These are phyloP conservation scores for Picea glauca DNA, from an alignment of 75 land plant genomes.

Conservation along the genomic window DNA sequence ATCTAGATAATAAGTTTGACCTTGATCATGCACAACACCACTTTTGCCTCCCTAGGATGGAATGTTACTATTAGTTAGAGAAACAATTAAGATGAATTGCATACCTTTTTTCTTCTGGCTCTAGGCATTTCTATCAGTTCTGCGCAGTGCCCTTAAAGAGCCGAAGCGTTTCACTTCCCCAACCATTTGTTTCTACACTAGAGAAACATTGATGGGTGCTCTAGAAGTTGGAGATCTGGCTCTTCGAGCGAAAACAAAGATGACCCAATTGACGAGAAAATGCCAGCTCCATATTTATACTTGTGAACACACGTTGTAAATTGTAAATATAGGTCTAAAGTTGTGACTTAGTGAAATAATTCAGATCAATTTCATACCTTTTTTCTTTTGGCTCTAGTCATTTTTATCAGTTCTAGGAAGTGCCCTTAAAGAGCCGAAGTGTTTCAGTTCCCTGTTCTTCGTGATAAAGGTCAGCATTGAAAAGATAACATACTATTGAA, in stretches of 20 bases:
- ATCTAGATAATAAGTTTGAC: too few relatives aligned
- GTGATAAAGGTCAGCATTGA: too few relatives aligned
- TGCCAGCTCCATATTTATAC: neutral
- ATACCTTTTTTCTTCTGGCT: conserved; percentile 15
- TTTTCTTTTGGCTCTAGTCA: neutral
- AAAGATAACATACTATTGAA: too few relatives aligned
- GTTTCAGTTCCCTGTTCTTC: conserved; percentile 2
- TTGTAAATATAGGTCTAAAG: too few relatives aligned
- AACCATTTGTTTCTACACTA: conserved; percentile 19
- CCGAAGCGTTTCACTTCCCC: conserved; percentile 20
- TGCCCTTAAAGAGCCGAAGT: conserved; percentile 23
- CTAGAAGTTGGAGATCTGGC: too few relatives aligned
- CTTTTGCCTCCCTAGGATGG: too few relatives aligned
- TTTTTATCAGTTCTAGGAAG: conserved; percentile 24
- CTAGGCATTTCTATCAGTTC: conserved; percentile 20
- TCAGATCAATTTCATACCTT: conserved; percentile 15
- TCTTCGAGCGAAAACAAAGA: too few relatives aligned
- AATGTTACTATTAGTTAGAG: too few relatives aligned
- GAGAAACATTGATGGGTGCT: too few relatives aligned
- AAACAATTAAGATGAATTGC: neutral
- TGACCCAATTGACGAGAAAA: neutral
- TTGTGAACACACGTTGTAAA: neutral
- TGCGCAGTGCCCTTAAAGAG: conserved; percentile 20
- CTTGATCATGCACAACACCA: too few relatives aligned
- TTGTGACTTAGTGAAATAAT: neutral